These are phyloP conservation scores for Aspergillus luchuensis DNA, from an alignment of 2,329 filamentous ascomycete genomes.

Conservation along the genomic window DNA sequence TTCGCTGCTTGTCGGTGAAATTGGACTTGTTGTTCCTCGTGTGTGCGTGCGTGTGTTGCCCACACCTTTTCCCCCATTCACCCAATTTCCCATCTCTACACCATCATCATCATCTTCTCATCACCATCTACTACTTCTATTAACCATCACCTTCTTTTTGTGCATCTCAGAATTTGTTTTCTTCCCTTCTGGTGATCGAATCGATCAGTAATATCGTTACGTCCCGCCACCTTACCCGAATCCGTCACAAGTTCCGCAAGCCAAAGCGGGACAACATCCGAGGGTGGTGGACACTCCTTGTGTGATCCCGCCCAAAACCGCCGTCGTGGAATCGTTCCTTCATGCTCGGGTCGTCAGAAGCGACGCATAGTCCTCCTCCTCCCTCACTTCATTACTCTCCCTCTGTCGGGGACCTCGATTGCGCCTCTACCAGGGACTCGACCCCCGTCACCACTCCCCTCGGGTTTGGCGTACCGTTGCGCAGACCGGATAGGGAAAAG, in stretches of 20 bases:
- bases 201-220: slow-evolving; percentile 18
- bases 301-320: slow-evolving; percentile 36
- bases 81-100: neutral
- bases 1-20: slow-evolving; percentile 3
- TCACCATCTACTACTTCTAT: neutral
- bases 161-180: neutral
- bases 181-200: slow-evolving; percentile 10
- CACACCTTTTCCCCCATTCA: neutral
- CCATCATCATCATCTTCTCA: neutral
- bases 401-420: slow-evolving; percentile 49
- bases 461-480: slow-evolving; percentile 48
- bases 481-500: slow-evolving; percentile 47
- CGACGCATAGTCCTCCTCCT: slow-evolving; percentile 45
- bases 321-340: slow-evolving; percentile 37
- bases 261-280: slow-evolving; percentile 42
- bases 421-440: slow-evolving; percentile 54
- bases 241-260: slow-evolving; percentile 33
- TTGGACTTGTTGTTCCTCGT: neutral
- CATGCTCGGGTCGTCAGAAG: slow-evolving; percentile 57
- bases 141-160: neutral
- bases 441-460: slow-evolving; percentile 53
- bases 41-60: neutral
- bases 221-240: slow-evolving; percentile 34
- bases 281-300: slow-evolving; percentile 37
- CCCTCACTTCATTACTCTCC: slow-evolving; percentile 55